Evolutionary conservation across 805 yeast species (phyloP), one percentile per base, ranked within the genome.

Genomic region (Torulaspora indica): DNA sequence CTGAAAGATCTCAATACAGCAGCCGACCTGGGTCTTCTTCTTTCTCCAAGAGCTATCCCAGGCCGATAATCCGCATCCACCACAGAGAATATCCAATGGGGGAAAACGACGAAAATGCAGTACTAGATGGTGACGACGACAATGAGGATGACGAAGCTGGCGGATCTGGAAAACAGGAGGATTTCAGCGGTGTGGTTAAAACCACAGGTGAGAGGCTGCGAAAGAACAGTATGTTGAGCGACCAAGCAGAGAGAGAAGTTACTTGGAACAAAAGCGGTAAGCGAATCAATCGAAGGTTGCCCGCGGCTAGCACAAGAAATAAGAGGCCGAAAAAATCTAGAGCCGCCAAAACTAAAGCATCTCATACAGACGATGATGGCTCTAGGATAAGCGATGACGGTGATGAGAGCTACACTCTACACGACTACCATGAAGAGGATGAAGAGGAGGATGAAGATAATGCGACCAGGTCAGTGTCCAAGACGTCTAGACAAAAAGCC

Each of bases 261-360:
- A 61, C 64, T n/a, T 62, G 67, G 66, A 63, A 62, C 45, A 63
- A 61, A 36, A 63, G 59, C 41, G 66, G 65, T 13, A 63, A 55
- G 46, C 45, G 65, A 35, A 52, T 61, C 13, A 52, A 55, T 20
- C 48, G 60, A 32, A 52, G 53, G 30, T 29, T 48, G 31, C 44
- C 53, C 9, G 56, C 54, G 2, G 49, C 55, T 6, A 49, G 54
- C 12, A 34, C 49, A 8, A 45, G 46, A 28, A 30, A 38, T 13
- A 45, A 24, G 15, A 38, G 35, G 22, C 31, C 23, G 20, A 40
- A 35, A 29, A 43, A 38, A 23, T 15, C 36, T 15, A 35, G 22
- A 17, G 35, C 20, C n/a, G 25, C 18, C 18, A 42, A 20, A 15
- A 8, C 25, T 10, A 25, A 25, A 8, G 31, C 30, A 1, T 40